Evolutionary conservation across 148 eudicot genomes (phyloP), one percentile per base, ranked within the genome.

Genomic region (Vaccinium darrowii): DNA sequence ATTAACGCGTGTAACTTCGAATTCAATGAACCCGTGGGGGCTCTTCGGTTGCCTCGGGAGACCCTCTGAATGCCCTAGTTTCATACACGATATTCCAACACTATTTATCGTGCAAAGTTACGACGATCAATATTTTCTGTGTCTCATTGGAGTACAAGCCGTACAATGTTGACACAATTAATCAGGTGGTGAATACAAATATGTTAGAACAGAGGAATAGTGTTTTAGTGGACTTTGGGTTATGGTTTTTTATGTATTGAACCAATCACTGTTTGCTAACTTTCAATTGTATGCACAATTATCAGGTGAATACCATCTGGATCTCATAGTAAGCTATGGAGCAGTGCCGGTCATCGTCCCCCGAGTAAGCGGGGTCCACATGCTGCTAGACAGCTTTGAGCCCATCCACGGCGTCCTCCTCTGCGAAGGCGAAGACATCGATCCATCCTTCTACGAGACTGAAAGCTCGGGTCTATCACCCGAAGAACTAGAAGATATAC

Each of bases 281-380:
- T 53, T 5, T 25, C 47, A 8, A 78, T 47, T n/a, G 21, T 3
- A 13, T 27, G 9, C 63, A 1, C 69, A 58, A 10, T 74, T 77
- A 16, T 74, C 86, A 96, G 98, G 98, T 4, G 98, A 96, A 88
- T 96, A 96, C 72, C 98, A 93, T 82, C 91, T 96, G 1, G 98
- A 96, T 85, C 89, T 94, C 7, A 92, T 94, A 67, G 95, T 96
- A 8, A 84, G 86, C 16, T 94, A 96, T 79, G 98, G 98, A 54
- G 98, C 98, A 10, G 98, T 94, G 3, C 98, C 98, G 12, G 93
- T 96, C 1, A 96, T 96, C 53, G 98, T 96, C 5, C 98, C 98
- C 47, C 87, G 98, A 50, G 98, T 94, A 6, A 85, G 86, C 23
- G 98, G 98, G 8, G 92, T 96, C 13, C 92, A 94, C 84, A 88